A percentile compares a stretch with the other conserved stretches of the same genome.
These are phyloP conservation scores for Croton laevigatus DNA, from an alignment of 441 rosid species.

Conservation along the genomic window DNA sequence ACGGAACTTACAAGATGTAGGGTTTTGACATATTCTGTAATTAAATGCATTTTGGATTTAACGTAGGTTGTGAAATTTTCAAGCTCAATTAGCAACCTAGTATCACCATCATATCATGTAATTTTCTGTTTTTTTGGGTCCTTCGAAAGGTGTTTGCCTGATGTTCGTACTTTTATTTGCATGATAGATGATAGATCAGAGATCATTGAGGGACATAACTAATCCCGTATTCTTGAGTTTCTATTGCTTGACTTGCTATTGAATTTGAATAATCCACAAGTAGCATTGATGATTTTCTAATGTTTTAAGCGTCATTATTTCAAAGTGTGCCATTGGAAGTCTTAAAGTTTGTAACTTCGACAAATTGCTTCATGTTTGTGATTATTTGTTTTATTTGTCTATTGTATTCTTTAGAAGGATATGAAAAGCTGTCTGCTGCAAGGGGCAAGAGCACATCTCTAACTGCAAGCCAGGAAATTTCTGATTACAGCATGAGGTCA, in stretches of 20 bases:
- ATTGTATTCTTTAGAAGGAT: slow-evolving; percentile 57
- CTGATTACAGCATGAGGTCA: slow-evolving; percentile 22
- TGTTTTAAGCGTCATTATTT: background rate
- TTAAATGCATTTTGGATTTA: background rate
- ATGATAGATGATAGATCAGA: background rate
- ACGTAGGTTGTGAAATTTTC: background rate
- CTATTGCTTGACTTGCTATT: slow-evolving; percentile 6
- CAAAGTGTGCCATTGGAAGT: background rate
- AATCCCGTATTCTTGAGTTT: background rate
- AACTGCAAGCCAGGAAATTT: slow-evolving; percentile 19
- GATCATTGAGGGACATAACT: background rate
- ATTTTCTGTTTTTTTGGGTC: background rate
- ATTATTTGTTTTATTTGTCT: background rate
- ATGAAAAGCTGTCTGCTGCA: slow-evolving; percentile 63
- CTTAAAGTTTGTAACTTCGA: background rate
- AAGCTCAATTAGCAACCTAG: background rate
- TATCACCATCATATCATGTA: background rate
- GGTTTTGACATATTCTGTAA: background rate
- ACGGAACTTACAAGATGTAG: background rate
- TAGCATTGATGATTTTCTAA: background rate
- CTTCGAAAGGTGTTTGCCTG: background rate
- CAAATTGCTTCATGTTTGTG: background rate
- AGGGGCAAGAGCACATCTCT: slow-evolving; percentile 39
- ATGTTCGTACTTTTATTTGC: background rate
- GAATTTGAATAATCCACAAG: background rate